A percentile compares a stretch with the other conserved stretches of the same genome.
These are phyloP conservation scores for Penicillium sp. DNA, from an alignment of 2,329 filamentous ascomycete genomes.

Conservation along the genomic window DNA sequence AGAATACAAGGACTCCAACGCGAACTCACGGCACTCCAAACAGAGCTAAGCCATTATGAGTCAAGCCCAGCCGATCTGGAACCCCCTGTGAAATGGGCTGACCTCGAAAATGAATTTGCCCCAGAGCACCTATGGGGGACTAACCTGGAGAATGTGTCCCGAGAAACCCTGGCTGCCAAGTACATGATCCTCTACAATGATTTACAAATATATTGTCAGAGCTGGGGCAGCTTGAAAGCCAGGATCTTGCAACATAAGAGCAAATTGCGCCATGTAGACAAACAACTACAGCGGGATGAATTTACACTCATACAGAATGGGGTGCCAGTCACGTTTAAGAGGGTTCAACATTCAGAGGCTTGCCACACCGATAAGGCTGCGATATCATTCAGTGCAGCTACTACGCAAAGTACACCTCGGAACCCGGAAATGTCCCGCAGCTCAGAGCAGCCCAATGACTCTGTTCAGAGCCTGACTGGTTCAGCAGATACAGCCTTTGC, in stretches of 20 bases:
- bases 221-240: slow-evolving; percentile 29
- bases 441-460: background rate
- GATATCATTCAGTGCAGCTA: background rate
- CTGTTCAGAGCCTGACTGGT: background rate
- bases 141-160: slow-evolving; percentile 10
- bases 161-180: slow-evolving; percentile 23
- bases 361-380: background rate
- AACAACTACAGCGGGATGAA: slow-evolving; percentile 27
- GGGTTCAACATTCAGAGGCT: slow-evolving; percentile 9
- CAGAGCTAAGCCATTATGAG: slow-evolving; percentile 21
- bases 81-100: slow-evolving; percentile 9
- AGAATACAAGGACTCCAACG: slow-evolving; percentile 22
- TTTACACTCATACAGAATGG: slow-evolving; percentile 33
- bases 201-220: slow-evolving; percentile 26
- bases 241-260: slow-evolving; percentile 35
- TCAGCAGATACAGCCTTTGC: background rate
- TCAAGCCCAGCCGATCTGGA: slow-evolving; percentile 13
- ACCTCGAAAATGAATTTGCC: slow-evolving; percentile 28
- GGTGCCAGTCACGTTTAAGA: slow-evolving; percentile 28
- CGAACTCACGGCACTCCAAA: slow-evolving; percentile 21
- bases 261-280: slow-evolving; percentile 33
- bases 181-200: slow-evolving; percentile 37
- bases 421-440: background rate
- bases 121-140: slow-evolving; percentile 23
- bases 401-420: background rate